Conservation (phyloP, 371 early-diverging fungal species). For the Mucor racemosus region DNA sequence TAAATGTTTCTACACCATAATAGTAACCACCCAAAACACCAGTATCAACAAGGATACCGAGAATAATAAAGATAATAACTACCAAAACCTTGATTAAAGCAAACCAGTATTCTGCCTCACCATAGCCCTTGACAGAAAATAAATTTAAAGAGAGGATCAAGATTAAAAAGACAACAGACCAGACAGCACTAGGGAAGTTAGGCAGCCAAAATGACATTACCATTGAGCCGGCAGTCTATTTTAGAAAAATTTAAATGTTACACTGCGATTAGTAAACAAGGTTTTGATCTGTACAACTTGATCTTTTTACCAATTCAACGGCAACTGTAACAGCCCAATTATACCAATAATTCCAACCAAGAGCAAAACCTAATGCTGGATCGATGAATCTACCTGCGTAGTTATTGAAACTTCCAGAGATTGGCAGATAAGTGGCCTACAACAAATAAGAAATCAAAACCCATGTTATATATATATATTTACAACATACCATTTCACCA, state of each 20-base stretch:
- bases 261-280: conserved; percentile 5
- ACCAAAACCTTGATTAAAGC: conserved; percentile 68
- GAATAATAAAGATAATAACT: conserved; percentile 68
- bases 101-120: conserved; percentile 75
- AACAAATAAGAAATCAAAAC: background rate
- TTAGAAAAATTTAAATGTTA: background rate
- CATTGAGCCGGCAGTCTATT: conserved; percentile 40
- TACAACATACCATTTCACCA: conserved; percentile 76
- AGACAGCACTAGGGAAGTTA: conserved; percentile 54
- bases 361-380: conserved; percentile 83
- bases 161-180: conserved; percentile 53
- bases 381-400: conserved; percentile 86
- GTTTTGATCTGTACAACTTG: conserved; percentile 2
- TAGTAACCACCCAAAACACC: conserved; percentile 54
- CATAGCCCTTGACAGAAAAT: conserved; percentile 62
- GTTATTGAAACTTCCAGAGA: conserved; percentile 85
- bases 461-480: background rate
- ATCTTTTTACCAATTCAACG: conserved; percentile 58
- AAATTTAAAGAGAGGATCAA: conserved; percentile 57
- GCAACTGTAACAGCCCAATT: conserved; percentile 87
- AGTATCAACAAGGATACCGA: conserved; percentile 63
- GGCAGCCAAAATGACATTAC: conserved; percentile 75
- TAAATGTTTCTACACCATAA: conserved; percentile 38
- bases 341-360: conserved; percentile 81
- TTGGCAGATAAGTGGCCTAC: conserved; percentile 74